Base-by-base conservation (phyloP, 345 rosid genomes). In the Linum usitatissimum region DNA sequence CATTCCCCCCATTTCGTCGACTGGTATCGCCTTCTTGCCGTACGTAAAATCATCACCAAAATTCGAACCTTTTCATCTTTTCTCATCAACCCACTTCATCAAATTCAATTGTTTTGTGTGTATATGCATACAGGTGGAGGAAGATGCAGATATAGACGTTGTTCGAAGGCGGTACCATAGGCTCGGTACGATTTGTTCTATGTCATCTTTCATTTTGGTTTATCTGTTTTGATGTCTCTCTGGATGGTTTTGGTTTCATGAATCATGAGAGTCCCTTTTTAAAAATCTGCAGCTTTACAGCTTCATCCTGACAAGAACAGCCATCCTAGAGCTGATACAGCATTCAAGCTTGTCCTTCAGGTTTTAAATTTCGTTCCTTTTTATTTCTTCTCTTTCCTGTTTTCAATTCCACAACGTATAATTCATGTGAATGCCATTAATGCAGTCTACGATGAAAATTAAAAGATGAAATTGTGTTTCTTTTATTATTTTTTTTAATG, bases 281-380 rank as follows among this genome's bases (percentile, higher is more conserved):
- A 18, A 64, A 14, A 21, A 20, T 65, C 1, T 55, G 65, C 83
- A 90, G 99, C 96, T 72, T 68, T 93, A 83, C 95, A 83, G 71
- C 77, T 87, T 78, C 99, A 93, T 66, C 99, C 99, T 0, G 99
- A 93, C 68, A 93, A 93, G 83, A 93, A 93, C 70, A 75, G 70
- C 49, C 96, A 90, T 59, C 96, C 89, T 5, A 81, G 83, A 60
- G 90, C 99, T 42, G 99, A 83, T 62, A 19, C 77, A 66, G 99
- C 99, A 3, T 93, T 93, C 84, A 93, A 86, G 80, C 95, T 93
- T 60, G 73, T 90, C 53, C 80, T 84, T 36, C 87, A 93, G 99
- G 99, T 92, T 68, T 74, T 53, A 40, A 34, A 53, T n/a, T 21
- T 18, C 20, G 13, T 48, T 59, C 4, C 28, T 23, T 23, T 20